These are phyloP conservation scores for Hansenula sp. DNA, from an alignment of 1,139 yeast species.

Conservation along the genomic window DNA sequence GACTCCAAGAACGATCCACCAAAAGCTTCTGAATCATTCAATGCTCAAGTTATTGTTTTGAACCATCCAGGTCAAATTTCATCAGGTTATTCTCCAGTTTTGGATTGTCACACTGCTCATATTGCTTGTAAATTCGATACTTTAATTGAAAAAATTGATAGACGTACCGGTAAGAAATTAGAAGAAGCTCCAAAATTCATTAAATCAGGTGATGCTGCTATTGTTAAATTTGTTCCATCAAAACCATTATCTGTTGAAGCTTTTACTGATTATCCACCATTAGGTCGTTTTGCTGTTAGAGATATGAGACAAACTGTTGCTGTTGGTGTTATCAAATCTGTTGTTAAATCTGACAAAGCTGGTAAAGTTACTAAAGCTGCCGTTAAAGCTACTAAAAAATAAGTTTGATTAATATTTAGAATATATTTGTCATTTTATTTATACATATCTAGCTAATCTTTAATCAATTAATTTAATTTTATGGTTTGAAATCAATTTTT, in stretches of 20 bases:
- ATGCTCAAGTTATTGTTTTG: slow-evolving; percentile 85
- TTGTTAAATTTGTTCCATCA: slow-evolving; percentile 86
- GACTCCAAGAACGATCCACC: slow-evolving; percentile 96
- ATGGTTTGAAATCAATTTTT: too few relatives aligned
- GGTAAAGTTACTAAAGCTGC: slow-evolving; percentile 99
- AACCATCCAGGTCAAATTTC: slow-evolving; percentile 94
- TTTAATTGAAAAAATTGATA: slow-evolving; percentile 84
- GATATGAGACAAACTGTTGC: slow-evolving; percentile 99
- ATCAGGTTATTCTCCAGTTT: slow-evolving; percentile 91
- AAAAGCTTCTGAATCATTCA: slow-evolving; percentile 76
- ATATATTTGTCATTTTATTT: too few relatives aligned
- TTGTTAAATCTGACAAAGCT: slow-evolving; percentile 86
- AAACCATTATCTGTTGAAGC: slow-evolving; percentile 98
- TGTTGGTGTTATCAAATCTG: slow-evolving; percentile 99
- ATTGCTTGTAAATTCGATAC: slow-evolving; percentile 89
- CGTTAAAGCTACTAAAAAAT: slow-evolving; percentile 96
- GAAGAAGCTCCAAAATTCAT: slow-evolving; percentile 83
- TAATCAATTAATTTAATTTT: too few relatives aligned
- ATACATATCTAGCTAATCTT: too few relatives aligned
- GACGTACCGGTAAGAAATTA: slow-evolving; percentile 86
- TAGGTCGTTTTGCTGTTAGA: slow-evolving; percentile 99
- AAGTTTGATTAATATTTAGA: too few relatives aligned
- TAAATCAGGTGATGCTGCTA: slow-evolving; percentile 94
- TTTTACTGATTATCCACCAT: slow-evolving; percentile 97
- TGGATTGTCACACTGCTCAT: slow-evolving; percentile 94